Base-by-base conservation (phyloP, 495 filamentous ascomycete genomes). In the Evansstolkia leycettana region DNA sequence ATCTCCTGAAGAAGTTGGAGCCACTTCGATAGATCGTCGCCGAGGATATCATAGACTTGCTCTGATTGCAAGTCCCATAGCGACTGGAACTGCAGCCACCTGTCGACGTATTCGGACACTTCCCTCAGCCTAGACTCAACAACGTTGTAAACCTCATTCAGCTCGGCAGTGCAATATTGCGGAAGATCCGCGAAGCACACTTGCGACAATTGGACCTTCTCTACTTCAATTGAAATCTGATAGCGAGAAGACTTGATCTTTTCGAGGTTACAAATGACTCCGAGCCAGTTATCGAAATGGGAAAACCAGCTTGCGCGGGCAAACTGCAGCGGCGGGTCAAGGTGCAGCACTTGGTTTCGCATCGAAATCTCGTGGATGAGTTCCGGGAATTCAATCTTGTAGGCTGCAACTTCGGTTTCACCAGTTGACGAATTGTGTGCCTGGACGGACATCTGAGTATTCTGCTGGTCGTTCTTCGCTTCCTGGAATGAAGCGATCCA, bases 11-110 rank as follows among this genome's bases (percentile, higher is more conserved):
- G 78, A 6, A 94, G 59, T 53, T 95, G 86, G 10, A 96, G 71
- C 90, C 90, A 99, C 37, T 81, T 75, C 3, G 84, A 78, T 6
- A 99, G 67, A 47, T 95, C 77, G 32, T 95, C 87, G n/a, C 87
- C 84, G 1, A 99, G 65, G 15, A 82, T 68, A 36, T 89, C 83
- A 45, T 93, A 93, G 0, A 99, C 85, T 41, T 94, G 82, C 45
- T 95, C 92, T 3, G 86, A 82, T 50, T 92, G 87, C 37, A 99
- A 64, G 62, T 99, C 90, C 90, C 90, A 99, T 14, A 99, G 71
- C 2, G 89, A 94, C 60, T 99, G 90, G 60, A 96, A 99, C 50
- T 94, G 90, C 24, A 96, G 65, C 90, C 90, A 99, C 59, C 94
- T 86, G 49, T 94, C 83, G 8, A 96, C 82, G 52, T 96, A 99